Conservation (phyloP, 2,329 filamentous ascomycete species). For the Tolypocladium tropicale region DNA sequence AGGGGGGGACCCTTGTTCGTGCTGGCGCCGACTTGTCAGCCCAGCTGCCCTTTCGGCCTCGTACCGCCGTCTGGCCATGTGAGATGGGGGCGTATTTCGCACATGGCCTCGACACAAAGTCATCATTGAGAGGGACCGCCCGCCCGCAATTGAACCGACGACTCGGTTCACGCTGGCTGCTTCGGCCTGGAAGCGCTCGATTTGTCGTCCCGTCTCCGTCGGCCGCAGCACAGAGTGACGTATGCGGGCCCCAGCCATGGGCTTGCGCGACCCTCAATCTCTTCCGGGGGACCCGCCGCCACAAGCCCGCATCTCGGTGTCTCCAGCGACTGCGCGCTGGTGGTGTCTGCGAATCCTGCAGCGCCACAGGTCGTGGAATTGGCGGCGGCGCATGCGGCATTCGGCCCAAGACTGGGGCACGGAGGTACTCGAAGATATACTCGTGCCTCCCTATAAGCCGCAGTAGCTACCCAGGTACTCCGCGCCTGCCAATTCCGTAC, state of each 20-base stretch:
- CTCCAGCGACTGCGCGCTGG: neutral
- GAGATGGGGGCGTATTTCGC: too few relatives aligned
- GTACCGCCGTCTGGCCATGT: neutral
- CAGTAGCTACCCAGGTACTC: neutral
- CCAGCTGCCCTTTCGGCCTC: neutral
- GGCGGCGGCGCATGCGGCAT: too few relatives aligned
- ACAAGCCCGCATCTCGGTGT: neutral
- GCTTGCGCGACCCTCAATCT: neutral
- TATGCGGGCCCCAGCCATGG: neutral
- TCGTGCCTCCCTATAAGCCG: neutral
- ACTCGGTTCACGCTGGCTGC: neutral
- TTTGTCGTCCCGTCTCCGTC: neutral
- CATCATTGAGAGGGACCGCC: too few relatives aligned
- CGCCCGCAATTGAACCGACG: neutral
- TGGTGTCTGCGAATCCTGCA: neutral
- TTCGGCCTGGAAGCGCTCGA: neutral
- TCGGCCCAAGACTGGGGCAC: too few relatives aligned
- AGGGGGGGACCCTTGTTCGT: neutral
- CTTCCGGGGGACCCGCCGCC: constrained; percentile 1
- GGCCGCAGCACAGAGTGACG: neutral
- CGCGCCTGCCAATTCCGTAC: neutral
- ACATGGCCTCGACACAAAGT: too few relatives aligned
- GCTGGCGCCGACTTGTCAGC: neutral
- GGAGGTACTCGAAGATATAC: too few relatives aligned
- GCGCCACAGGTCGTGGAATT: neutral